Conservation (phyloP, 495 filamentous ascomycete genomes). For the Neurospora sp. region DNA sequence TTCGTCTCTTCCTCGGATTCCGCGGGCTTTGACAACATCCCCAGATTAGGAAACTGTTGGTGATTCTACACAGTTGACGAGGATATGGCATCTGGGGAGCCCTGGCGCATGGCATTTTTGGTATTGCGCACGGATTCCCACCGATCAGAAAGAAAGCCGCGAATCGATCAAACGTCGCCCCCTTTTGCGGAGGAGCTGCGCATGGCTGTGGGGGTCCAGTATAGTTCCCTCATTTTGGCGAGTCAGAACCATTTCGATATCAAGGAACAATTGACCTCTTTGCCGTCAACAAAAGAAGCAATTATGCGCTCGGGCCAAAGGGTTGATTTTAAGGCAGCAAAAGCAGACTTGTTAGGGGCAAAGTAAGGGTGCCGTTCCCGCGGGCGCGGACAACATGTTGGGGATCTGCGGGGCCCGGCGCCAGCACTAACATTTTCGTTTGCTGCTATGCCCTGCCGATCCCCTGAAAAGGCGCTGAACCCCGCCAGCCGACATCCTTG, state of each 20-base stretch:
- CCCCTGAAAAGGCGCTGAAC: neutral
- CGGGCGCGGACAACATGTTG: slow-evolving; percentile 29
- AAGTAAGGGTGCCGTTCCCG: neutral
- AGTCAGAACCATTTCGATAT: neutral
- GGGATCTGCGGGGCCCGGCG: slow-evolving; percentile 30
- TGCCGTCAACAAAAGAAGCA: neutral
- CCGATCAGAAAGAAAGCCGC: neutral
- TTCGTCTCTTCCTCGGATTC: neutral
- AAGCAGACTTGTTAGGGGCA: neutral
- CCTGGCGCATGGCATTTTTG: neutral
- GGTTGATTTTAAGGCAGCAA: neutral
- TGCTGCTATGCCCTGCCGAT: neutral
- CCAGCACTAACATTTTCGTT: slow-evolving; percentile 16
- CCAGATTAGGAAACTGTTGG: neutral
- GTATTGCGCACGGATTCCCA: neutral
- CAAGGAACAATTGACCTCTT: neutral
- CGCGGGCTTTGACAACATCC: neutral
- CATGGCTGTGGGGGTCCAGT: neutral
- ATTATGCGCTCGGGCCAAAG: slow-evolving; percentile 3
- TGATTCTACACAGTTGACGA: neutral
- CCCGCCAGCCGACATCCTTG: slow-evolving; percentile 8
- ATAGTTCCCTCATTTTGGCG: neutral
- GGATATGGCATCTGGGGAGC: neutral
- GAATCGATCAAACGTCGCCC: neutral
- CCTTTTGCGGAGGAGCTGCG: neutral